Evolutionary conservation across 2,329 filamentous ascomycete species (phyloP).

Genomic region (Penicillium sp.): DNA sequence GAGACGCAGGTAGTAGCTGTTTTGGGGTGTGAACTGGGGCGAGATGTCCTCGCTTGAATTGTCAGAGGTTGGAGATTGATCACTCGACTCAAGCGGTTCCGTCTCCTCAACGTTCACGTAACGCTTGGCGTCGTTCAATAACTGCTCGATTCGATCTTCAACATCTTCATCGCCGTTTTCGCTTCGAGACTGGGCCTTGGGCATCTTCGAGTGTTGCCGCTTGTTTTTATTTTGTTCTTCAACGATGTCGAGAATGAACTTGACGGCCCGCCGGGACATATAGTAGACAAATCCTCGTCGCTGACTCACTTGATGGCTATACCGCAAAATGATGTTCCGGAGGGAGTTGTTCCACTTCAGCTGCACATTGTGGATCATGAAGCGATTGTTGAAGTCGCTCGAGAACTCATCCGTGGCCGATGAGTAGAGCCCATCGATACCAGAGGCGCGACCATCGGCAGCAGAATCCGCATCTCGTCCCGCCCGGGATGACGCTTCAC

Average conservation of each 20-base stretch:
- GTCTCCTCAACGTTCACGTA: constrained; percentile 69
- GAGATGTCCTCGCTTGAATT: constrained; percentile 70
- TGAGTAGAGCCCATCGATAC: constrained; percentile 56
- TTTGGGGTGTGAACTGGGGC: constrained; percentile 81
- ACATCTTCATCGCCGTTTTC: constrained; percentile 59
- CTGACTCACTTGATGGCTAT: constrained; percentile 96
- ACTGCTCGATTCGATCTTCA: constrained; percentile 77
- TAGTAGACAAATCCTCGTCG: constrained; percentile 96
- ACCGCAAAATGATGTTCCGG: constrained; percentile 91
- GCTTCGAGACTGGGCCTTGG: constrained; percentile 21
- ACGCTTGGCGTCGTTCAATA: constrained; percentile 75
- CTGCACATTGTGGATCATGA: constrained; percentile 96
- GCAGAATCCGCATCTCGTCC: constrained; percentile 38
- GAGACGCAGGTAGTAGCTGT: constrained; percentile 87
- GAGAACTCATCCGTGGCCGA: constrained; percentile 72
- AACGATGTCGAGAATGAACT: constrained; percentile 96
- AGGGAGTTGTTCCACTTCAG: constrained; percentile 97
- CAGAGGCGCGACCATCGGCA: constrained; percentile 51
- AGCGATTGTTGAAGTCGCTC: constrained; percentile 95
- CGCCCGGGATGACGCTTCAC: constrained; percentile 24
- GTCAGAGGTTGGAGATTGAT: constrained; percentile 40
- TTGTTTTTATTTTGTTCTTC: constrained; percentile 83
- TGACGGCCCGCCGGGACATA: constrained; percentile 88
- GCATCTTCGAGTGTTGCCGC: constrained; percentile 36
- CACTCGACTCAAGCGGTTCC: constrained; percentile 34